Percentiles rank a stretch among this genome's conserved stretches.
These are phyloP conservation scores for Pterula multifida DNA, from an alignment of 1,284 basidiomycete genomes.

Conservation along the genomic window DNA sequence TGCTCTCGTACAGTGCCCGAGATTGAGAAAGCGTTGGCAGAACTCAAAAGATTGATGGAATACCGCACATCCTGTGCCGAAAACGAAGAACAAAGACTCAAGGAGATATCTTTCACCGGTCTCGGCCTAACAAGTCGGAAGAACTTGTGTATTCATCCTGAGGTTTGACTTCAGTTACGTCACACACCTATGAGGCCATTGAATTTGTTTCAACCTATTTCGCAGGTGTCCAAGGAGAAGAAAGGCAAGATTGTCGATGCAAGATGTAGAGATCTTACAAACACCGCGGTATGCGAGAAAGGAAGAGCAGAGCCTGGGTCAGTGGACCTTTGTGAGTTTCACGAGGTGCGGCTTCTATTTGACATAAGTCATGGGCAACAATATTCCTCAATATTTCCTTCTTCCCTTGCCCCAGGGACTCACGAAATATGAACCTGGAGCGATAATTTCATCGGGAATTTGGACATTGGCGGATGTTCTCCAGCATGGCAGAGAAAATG, in stretches of 20 bases:
- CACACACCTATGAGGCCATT: slow-evolving; percentile 1
- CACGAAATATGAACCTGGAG: slow-evolving; percentile 74
- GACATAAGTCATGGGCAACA: not conserved
- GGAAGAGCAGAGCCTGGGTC: slow-evolving; percentile 84
- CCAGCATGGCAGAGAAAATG: slow-evolving; percentile 78
- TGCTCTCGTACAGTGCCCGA: slow-evolving; percentile 99
- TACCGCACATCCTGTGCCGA: slow-evolving; percentile 71
- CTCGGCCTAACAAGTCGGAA: slow-evolving; percentile 92
- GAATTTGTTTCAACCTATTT: slow-evolving; percentile 2
- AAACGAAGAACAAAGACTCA: slow-evolving; percentile 62
- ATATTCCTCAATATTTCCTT: slow-evolving; percentile 6
- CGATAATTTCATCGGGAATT: slow-evolving; percentile 78
- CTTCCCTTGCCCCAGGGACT: slow-evolving; percentile 51
- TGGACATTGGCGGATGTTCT: slow-evolving; percentile 94
- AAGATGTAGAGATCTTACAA: slow-evolving; percentile 91
- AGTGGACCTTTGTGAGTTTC: slow-evolving; percentile 88
- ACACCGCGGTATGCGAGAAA: slow-evolving; percentile 75
- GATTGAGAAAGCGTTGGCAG: slow-evolving; percentile 96
- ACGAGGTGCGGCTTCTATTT: slow-evolving; percentile 58
- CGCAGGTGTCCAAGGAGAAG: slow-evolving; percentile 88
- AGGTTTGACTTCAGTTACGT: slow-evolving; percentile 38
- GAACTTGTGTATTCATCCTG: slow-evolving; percentile 94
- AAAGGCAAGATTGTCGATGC: slow-evolving; percentile 98
- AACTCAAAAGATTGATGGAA: slow-evolving; percentile 89
- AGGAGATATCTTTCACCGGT: slow-evolving; percentile 79